A percentile compares a stretch with the other conserved stretches of the same genome.
Conservation (phyloP, 805 yeast species). For the Candida ovalis region DNA sequence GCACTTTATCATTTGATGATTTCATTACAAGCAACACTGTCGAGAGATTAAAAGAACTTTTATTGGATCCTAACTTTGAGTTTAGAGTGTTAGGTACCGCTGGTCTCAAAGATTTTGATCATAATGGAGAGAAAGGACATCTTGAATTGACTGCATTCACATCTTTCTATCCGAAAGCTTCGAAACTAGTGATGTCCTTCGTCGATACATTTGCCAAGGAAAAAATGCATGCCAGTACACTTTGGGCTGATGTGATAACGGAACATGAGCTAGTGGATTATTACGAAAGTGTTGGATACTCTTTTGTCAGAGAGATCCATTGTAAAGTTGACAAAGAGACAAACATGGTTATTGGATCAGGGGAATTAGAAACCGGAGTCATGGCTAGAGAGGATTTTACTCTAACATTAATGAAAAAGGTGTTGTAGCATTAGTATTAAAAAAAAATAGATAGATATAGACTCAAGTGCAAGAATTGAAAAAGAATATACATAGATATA, state of each 20-base stretch:
- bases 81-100: conserved; percentile 31
- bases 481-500: too few species aligned
- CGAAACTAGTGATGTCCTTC: conserved; percentile 22
- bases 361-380: conserved; percentile 36
- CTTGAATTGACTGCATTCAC: conserved; percentile 51
- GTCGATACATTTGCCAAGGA: conserved; percentile 12
- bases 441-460: too few species aligned
- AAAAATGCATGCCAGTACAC: conserved; percentile 11
- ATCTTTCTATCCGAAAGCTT: conserved; percentile 41
- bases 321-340: conserved; percentile 25
- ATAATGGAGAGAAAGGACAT: conserved; percentile 1
- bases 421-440: background rate
- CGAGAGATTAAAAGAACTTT: conserved; percentile 13
- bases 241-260: conserved; percentile 41
- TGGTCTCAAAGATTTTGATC: conserved; percentile 29
- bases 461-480: too few species aligned
- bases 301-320: conserved; percentile 20
- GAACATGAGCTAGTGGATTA: conserved; percentile 47
- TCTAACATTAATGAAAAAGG: conserved; percentile 35
- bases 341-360: conserved; percentile 11
- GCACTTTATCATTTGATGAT: conserved; percentile 16
- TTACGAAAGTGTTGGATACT: conserved; percentile 42
- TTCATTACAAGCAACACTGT: background rate
- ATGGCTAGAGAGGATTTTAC: conserved; percentile 38
- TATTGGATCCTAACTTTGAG: conserved; percentile 29